Evolutionary conservation across 306 rosid genomes (phyloP), one percentile per base, ranked within the genome.

Genomic region (Cercis canadensis): DNA sequence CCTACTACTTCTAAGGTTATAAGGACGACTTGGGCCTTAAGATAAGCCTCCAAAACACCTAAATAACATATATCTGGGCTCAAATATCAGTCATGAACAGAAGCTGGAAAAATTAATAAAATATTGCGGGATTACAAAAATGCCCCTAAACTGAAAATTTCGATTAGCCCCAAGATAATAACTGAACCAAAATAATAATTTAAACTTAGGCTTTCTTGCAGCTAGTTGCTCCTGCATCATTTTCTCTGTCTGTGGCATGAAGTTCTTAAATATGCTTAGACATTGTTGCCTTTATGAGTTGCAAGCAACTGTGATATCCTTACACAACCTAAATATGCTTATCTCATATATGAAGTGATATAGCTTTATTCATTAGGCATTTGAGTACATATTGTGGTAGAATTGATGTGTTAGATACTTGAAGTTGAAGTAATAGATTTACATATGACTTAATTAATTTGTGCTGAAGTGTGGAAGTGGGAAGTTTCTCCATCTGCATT

Each of bases 361-460:
- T 16, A 55, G 16, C 15, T 36, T 17, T 24, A 13, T 66, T 75
- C 68, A 66, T 50, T 12, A 46, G 32, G 56, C 6, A 34, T 58
- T 32, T 51, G 43, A 6, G 18, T 40, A 19, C 56, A 34, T 55
- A 18, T 64, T 54, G 66, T 56, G 52, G 19, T 65, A 7, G 40
- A 56, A 56, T 4, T 13, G 11, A 31, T 56, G 2, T 13, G 8
- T 56, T n/a, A n/a, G 17, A 24, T 12, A n/a, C n/a, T n/a, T n/a
- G n/a, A n/a, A n/a, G n/a, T n/a, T n/a, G n/a, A 11, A 24, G 36
- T 12, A 6, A 56, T 31, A 56, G 39, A 56, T 6, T 56, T 56
- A 12, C 32, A 29, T 32, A 24, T 24, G 43, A 32, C 43, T 57
- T 32, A 13, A 33, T 14, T 15, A 21, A 31, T 32, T 32, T 29